Conservation (phyloP, 129 eudicot species). For the Flaveria linearis region DNA sequence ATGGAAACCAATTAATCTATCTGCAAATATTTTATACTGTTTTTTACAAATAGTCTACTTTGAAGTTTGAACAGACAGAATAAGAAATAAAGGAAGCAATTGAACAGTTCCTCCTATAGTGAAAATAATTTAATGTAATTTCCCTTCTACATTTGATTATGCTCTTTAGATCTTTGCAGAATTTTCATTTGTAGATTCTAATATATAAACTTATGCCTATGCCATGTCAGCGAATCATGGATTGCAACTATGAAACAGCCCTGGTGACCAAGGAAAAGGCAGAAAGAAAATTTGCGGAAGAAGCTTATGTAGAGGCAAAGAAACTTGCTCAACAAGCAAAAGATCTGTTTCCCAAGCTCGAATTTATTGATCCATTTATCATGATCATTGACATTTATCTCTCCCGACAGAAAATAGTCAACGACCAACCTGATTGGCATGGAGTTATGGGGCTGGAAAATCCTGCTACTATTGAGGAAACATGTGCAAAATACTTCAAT, state of each 20-base stretch:
- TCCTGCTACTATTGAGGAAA: background rate
- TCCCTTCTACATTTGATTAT: no score
- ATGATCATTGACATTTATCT: background rate
- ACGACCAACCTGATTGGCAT: constrained; percentile 14
- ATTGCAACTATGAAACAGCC: background rate
- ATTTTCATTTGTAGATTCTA: background rate
- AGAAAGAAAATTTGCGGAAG: background rate
- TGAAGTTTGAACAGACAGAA: no score
- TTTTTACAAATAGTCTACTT: no score
- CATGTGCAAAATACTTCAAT: constrained; percentile 10
- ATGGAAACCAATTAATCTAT: no score
- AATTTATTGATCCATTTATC: background rate
- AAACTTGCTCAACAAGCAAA: constrained; percentile 5
- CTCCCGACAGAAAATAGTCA: background rate
- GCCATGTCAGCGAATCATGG: constrained; percentile 17
- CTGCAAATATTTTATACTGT: no score
- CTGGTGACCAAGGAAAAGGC: background rate
- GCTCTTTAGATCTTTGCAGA: no score
- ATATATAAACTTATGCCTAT: background rate
- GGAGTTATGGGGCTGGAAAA: constrained; percentile 10
- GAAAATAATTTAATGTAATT: no score
- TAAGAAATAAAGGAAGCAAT: no score
- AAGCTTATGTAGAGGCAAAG: constrained; percentile 13
- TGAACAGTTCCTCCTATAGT: no score
- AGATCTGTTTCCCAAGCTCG: constrained; percentile 10